A percentile compares a stretch with the other conserved stretches of the same genome.
These are phyloP conservation scores for Nymphaea thermarum DNA, from an alignment of 164 flowering plant species.

Conservation along the genomic window DNA sequence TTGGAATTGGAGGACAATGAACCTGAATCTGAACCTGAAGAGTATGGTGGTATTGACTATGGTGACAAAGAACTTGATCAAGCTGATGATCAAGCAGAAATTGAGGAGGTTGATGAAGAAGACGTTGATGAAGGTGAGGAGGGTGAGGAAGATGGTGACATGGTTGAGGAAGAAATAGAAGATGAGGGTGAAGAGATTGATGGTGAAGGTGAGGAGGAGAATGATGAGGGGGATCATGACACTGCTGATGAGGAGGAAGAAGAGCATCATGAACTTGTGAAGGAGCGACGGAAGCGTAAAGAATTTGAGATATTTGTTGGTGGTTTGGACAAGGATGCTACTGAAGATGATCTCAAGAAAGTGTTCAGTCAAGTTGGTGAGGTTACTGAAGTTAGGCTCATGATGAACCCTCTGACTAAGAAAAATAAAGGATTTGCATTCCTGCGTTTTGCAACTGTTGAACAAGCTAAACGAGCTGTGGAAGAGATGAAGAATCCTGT, in stretches of 20 bases:
- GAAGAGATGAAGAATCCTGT: conserved; percentile 65
- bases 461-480: conserved; percentile 85
- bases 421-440: conserved; percentile 97
- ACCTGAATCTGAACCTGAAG: conserved; percentile 59
- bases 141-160: conserved; percentile 47
- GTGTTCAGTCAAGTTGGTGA: conserved; percentile 74
- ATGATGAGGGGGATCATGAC: conserved; percentile 28
- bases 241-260: conserved; percentile 50
- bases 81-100: conserved; percentile 44
- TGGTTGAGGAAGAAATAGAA: conserved; percentile 44
- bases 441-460: conserved; percentile 86
- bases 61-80: conserved; percentile 54
- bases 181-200: conserved; percentile 53
- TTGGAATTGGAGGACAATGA: conserved; percentile 85
- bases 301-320: conserved; percentile 97
- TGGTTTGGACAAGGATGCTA: conserved; percentile 87
- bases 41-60: conserved; percentile 45
- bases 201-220: conserved; percentile 42
- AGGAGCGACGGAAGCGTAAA: conserved; percentile 90
- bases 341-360: conserved; percentile 75
- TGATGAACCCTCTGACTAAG: conserved; percentile 90
- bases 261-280: conserved; percentile 76
- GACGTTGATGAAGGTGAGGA: conserved; percentile 37
- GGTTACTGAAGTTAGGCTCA: conserved; percentile 74
- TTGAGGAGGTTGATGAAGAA: conserved; percentile 41